Evolutionary conservation across 148 eudicot species (phyloP), one percentile per base, ranked within the genome.

Genomic region (Silene latifolia): DNA sequence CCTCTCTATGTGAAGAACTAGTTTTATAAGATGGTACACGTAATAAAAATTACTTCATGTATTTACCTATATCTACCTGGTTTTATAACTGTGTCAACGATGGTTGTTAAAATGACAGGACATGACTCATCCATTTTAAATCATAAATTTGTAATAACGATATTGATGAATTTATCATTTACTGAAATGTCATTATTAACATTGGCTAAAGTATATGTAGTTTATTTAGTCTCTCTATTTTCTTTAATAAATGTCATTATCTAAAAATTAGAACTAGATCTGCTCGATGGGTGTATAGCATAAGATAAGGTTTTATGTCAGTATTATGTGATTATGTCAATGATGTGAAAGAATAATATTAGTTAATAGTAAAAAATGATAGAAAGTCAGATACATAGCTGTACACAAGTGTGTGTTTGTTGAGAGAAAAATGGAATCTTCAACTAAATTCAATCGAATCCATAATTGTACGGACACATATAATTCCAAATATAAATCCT

Each of bases 251-350:
- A 13, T 51, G 56, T 51, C 56, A 51, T 51, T 13, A 51, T 51
- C 56, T 12, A 15, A 51, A 15, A 51, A 51, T 12, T 3, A 15
- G 56, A 51, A 51, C 0, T 51, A 51, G 56, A 51, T 51, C 56
- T 51, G 56, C 5, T 13, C 4, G 18, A 51, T 11, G 17, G 56
- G 56, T 51, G 2, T 13, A 51, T 3, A 4, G 35, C 32, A 21
- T 63, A 27, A 63, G 62, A 32, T 66, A 75, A 66, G 35, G 62
- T 32, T 32, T 17, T 12, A 48, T 44, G 11, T n/a, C 32, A 35
- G 61, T 32, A 47, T 65, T 74, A 5, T 12, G 58, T 74, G 46
- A 39, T 44, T 46, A 44, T 42, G 27, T 67, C 20, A 67, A 67
- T 44, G 20, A 67, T 67, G 29, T 67, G 25, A 20, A 44, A 4